phyloP scores from a whole-genome alignment of 2,329 filamentous ascomycete species.

The Calonectria naviculata region DNA sequence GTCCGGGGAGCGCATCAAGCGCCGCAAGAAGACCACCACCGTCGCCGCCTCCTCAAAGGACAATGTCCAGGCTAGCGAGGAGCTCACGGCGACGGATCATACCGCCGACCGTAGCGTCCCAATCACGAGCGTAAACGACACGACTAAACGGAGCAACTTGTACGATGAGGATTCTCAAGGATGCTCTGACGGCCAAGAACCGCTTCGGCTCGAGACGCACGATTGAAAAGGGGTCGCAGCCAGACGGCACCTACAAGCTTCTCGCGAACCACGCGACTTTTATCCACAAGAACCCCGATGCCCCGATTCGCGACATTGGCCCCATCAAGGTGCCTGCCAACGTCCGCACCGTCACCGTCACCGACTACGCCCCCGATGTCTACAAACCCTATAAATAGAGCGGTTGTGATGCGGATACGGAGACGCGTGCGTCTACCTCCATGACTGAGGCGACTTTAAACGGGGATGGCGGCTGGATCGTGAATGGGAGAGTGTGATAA shows the following conservation, averaged over 20 bases:
- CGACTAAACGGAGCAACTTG: conserved; percentile 91
- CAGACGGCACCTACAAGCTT: conserved; percentile 82
- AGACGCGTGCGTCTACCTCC: conserved; percentile 76
- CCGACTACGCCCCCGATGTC: conserved; percentile 90
- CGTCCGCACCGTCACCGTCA: conserved; percentile 89
- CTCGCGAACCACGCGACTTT: conserved; percentile 78
- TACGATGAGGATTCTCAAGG: conserved; percentile 78
- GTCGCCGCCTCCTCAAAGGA: conserved; percentile 74
- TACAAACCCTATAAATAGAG: conserved; percentile 90
- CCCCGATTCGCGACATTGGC: conserved; percentile 76
- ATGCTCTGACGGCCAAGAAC: conserved; percentile 60
- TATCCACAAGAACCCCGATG: conserved; percentile 84
- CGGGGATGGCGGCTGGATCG: conserved; percentile 95
- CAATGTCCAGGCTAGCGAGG: conserved; percentile 44
- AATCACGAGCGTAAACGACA: conserved; percentile 81
- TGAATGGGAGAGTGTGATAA: conserved; percentile 90
- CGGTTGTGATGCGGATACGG: conserved; percentile 56
- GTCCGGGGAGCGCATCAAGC: conserved; percentile 80
- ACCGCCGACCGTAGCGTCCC: conserved; percentile 70
- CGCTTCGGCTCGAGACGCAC: conserved; percentile 68
- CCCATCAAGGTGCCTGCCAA: conserved; percentile 91
- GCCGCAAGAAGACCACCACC: conserved; percentile 75
- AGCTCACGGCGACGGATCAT: conserved; percentile 65
- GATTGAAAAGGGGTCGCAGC: conserved; percentile 45
- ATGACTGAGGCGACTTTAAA: conserved; percentile 82